phyloP scores from a whole-genome alignment of 2,329 filamentous ascomycete species.

The Alternaria atra region DNA sequence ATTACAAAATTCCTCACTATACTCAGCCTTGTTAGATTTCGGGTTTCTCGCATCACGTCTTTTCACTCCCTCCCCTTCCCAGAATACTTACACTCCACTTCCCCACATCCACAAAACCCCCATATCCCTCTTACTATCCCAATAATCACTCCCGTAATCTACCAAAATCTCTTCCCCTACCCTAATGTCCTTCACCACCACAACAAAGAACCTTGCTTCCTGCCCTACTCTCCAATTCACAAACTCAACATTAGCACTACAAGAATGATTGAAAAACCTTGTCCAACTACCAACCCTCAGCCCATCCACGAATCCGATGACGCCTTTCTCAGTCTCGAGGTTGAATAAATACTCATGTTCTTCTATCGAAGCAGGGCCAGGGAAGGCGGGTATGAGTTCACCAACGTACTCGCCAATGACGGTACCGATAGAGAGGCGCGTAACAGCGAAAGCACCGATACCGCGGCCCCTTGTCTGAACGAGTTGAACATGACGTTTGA shows the following conservation, averaged over 20 bases:
- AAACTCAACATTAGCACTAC: neutral
- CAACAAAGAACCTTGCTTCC: neutral
- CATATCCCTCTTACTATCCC: neutral
- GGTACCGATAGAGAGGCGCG: neutral
- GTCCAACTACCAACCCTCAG: constrained; percentile 7
- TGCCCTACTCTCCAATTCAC: neutral
- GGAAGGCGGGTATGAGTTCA: neutral
- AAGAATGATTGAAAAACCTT: constrained; percentile 8
- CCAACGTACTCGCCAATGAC: constrained; percentile 14
- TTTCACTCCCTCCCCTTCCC: neutral
- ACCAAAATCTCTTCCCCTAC: constrained; percentile 1
- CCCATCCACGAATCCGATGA: neutral
- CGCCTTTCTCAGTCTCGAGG: neutral
- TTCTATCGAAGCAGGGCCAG: too few species aligned
- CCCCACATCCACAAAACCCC: constrained; percentile 1
- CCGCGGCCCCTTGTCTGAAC: neutral
- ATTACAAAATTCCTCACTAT: neutral
- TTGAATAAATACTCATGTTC: too few species aligned
- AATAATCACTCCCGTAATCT: constrained; percentile 5
- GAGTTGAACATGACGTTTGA: neutral
- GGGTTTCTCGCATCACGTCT: neutral
- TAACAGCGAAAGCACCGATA: constrained; percentile 1
- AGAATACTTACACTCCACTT: neutral
- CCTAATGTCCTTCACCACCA: neutral
- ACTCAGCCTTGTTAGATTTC: neutral